phyloP scores from a whole-genome alignment of 139 green algal genomes.

The Spirogloea muscicola region DNA sequence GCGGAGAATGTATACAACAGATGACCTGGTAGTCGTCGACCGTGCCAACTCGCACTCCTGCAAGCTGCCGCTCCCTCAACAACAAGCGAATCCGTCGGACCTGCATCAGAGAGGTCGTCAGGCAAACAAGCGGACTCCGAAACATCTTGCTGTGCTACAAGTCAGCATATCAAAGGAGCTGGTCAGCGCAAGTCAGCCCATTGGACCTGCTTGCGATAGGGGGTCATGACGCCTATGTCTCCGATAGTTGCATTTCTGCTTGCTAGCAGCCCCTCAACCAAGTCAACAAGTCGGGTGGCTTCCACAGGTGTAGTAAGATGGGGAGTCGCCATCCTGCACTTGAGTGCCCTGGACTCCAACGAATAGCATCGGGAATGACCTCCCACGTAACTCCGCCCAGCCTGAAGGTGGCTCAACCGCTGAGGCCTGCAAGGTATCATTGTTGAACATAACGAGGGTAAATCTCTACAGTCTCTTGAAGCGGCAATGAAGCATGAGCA shows the following conservation, averaged over 20 bases:
- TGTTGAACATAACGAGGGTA: too few relatives aligned
- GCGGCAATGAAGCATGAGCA: too few relatives aligned
- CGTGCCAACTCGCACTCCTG: constrained; percentile 67
- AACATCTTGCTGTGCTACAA: not conserved
- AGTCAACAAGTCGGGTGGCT: constrained; percentile 14
- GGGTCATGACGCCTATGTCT: constrained; percentile 40
- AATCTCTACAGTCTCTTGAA: too few relatives aligned
- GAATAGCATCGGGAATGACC: constrained; percentile 38
- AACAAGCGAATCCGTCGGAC: constrained; percentile 69
- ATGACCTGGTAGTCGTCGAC: constrained; percentile 82
- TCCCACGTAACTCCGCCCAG: constrained; percentile 25
- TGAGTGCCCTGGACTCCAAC: constrained; percentile 28
- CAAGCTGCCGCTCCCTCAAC: constrained; percentile 61
- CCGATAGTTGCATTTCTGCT: constrained; percentile 2
- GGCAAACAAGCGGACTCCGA: not conserved
- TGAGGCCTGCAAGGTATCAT: not conserved
- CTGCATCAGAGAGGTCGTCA: constrained; percentile 42
- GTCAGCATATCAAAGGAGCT: not conserved
- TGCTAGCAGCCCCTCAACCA: constrained; percentile 17
- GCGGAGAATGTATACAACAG: too few relatives aligned
- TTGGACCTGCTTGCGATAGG: constrained; percentile 21
- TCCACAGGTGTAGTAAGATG: constrained; percentile 42
- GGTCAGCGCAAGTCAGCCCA: not conserved
- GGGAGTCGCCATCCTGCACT: constrained; percentile 32
- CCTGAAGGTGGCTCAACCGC: constrained; percentile 1